Base-by-base conservation (phyloP, 2,329 filamentous ascomycete genomes). In the Venturia effusa region DNA sequence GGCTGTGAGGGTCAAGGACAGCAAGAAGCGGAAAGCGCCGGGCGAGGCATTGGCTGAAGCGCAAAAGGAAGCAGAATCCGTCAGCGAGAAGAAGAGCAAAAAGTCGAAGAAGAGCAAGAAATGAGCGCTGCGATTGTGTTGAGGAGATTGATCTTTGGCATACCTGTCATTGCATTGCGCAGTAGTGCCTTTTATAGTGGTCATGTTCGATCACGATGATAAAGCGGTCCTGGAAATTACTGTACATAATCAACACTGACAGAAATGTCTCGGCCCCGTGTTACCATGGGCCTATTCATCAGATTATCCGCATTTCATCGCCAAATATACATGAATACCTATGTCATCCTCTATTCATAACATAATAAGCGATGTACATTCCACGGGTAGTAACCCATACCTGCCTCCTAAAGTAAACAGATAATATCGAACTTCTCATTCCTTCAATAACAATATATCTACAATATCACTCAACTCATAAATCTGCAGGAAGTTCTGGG, bases 1-100 rank as follows among this genome's bases (percentile, higher is more conserved):
- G 34, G 92, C 89, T 72, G 85, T 97, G 64, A 84, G 86, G n/a
- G 80, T 79, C 65, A 90, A 92, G 76, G 64, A 63, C n/a, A 64
- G 62, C 17, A 70, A 70, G 3, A 70, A 76, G 67, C 93, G 94
- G 81, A 81, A 90, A 69, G 95, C 95, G 77, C 88, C 84, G 61
- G 78, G 79, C 8, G 80, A 82, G 68, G 77, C 79, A 0, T 77
- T 81, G 2, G 79, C 77, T 32, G 80, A 83, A 62, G 78, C 80
- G 7, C 70, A 71, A 61, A 73, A 73, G 63, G 75, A 77, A 64
- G 73, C 69, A 0, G 71, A 74, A 60, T 70, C 70, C 64, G 17
- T 60, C 32, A 66, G 70, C 59, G 71, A 73, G 63, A 72, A 72
- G 66, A 61, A 64, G 45, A 66, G 69, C 62, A 73, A 71, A 41